Evolutionary conservation across 176 grass and related monocot species (phyloP).

Genomic region (Miscanthus lutarioriparius): DNA sequence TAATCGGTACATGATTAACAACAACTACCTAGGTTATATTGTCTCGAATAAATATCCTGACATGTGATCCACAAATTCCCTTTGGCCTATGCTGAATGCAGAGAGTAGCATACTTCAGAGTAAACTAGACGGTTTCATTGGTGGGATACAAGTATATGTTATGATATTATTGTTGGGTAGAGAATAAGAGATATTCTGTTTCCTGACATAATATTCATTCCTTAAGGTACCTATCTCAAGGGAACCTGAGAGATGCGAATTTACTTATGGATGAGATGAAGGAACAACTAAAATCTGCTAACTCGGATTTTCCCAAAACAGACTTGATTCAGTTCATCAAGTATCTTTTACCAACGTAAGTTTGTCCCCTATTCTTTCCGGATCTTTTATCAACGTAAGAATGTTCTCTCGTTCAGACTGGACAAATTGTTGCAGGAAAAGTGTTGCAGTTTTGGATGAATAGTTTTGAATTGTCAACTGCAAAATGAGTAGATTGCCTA

Average conservation of each 20-base stretch:
- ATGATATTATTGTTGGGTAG: neutral
- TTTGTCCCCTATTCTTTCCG: conserved; percentile 20
- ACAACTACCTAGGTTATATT: neutral
- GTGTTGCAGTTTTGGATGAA: conserved; percentile 16
- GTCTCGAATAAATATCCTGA: conserved; percentile 17
- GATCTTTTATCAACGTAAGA: conserved; percentile 49
- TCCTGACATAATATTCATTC: conserved; percentile 40
- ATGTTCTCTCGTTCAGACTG: conserved; percentile 30
- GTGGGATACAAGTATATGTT: conserved; percentile 9
- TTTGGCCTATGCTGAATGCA: conserved; percentile 12
- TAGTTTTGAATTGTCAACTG: conserved; percentile 17
- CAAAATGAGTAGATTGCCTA: neutral
- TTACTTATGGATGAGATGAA: conserved; percentile 87
- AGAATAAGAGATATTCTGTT: neutral
- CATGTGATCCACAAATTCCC: neutral
- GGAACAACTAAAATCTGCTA: conserved; percentile 59
- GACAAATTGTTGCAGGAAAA: conserved; percentile 14
- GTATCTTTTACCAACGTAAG: conserved; percentile 91
- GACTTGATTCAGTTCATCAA: conserved; percentile 79
- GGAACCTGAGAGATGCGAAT: conserved; percentile 92
- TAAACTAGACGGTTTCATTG: conserved; percentile 1
- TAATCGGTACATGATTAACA: neutral
- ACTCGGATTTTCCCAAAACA: conserved; percentile 65
- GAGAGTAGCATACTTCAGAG: neutral
- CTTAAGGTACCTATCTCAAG: conserved; percentile 90